Evolutionary conservation across 2,329 filamentous ascomycete species (phyloP), one percentile per base, ranked within the genome.

Genomic region (Aspergillus novoparasiticus): DNA sequence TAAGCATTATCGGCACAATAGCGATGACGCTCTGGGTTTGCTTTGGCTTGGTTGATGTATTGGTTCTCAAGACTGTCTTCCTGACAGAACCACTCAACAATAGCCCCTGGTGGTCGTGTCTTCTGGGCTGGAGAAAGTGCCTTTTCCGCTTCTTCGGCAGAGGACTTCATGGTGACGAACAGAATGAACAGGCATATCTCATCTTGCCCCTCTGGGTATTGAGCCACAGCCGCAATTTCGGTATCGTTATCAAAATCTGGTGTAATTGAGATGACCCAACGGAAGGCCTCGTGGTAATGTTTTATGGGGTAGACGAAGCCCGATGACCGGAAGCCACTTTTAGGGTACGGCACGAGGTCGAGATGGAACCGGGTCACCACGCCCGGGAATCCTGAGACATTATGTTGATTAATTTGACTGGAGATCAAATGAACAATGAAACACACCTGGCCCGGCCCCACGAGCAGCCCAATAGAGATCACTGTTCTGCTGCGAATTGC

Each of bases 1-100:
- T 85, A 86, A 0, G 76, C 79, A 67, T 86, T 86, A 58, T 86
- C 84, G 2, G 77, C 76, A 58, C 75, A 79, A 72, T 85, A 86
- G 6, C 83, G 78, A 73, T 84, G 81, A 3, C 72, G 73, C n/a
- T 73, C 64, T 0, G 85, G 84, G 68, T 85, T 84, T n/a, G 82
- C 80, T 0, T 68, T 67, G 1, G 72, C 75, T 71, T 86, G 83
- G 19, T 75, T 72, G 4, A 72, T 76, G 4, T 82, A 85, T 12
- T 76, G 72, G 3, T 60, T 55, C 0, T 66, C 65, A 2, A 73
- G 54, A 28, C 67, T 72, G 36, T 72, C 70, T n/a, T 66, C 59
- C 41, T 75, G 64, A 66, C 76, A 80, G 63, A 82, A 79, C 58
- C 74, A 67, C 64, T 80, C 76, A 5, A 72, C 48, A 1, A 81